Evolutionary conservation across 2,329 filamentous ascomycete genomes (phyloP).

Genomic region (Aspergillus intermedius): DNA sequence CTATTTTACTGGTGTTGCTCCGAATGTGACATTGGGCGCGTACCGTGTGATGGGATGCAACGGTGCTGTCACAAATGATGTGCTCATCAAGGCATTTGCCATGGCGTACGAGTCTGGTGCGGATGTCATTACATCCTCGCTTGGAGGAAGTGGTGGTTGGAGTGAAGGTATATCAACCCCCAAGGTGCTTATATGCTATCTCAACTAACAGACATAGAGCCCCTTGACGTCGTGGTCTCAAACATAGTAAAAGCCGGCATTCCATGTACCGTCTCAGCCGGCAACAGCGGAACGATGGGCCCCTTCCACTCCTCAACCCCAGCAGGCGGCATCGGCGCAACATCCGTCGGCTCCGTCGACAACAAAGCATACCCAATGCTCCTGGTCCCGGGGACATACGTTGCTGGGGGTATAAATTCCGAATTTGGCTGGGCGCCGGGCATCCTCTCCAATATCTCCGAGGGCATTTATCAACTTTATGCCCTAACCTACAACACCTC

Average conservation of each 20-base stretch:
- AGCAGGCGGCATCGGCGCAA: slow-evolving; percentile 20
- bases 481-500: slow-evolving; percentile 46
- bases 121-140: slow-evolving; percentile 33
- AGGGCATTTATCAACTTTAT: slow-evolving; percentile 43
- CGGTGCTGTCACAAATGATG: slow-evolving; percentile 47
- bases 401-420: slow-evolving; percentile 19
- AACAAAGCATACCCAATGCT: slow-evolving; percentile 28
- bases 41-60: slow-evolving; percentile 54
- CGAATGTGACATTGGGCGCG: slow-evolving; percentile 50
- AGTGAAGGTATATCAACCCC: slow-evolving; percentile 10
- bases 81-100: slow-evolving; percentile 55
- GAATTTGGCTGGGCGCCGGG: slow-evolving; percentile 31
- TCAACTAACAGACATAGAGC: neutral
- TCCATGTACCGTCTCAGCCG: neutral
- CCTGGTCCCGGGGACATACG: slow-evolving; percentile 17
- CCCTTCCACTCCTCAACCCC: neutral
- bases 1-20: slow-evolving; percentile 52
- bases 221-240: neutral
- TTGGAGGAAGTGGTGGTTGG: slow-evolving; percentile 29
- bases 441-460: slow-evolving; percentile 25
- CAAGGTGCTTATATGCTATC: neutral
- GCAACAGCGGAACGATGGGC: neutral
- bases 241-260: neutral
- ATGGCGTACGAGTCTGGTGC: slow-evolving; percentile 54
- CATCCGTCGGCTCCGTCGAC: slow-evolving; percentile 39